Evolutionary conservation across 176 grass and related monocot species (phyloP).

Genomic region (Cenchrus americanus): DNA sequence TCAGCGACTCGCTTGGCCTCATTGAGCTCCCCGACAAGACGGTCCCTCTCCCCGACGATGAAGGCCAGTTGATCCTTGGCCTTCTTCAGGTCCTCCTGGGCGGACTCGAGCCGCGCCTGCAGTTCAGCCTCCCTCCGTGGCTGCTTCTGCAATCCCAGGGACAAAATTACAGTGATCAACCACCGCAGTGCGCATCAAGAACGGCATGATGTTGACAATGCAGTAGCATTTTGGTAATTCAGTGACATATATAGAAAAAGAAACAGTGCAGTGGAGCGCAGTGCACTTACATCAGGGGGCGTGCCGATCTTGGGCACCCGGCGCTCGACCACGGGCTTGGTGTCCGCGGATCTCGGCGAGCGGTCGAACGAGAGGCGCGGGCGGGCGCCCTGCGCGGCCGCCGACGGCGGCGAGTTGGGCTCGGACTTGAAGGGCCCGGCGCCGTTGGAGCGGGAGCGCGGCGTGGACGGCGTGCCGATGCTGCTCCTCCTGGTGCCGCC

Average conservation of each 20-base stretch:
- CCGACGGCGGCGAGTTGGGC: slow-evolving; percentile 65
- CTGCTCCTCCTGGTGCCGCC: slow-evolving; percentile 46
- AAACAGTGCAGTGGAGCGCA: background rate
- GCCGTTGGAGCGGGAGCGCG: slow-evolving; percentile 56
- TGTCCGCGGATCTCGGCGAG: slow-evolving; percentile 77
- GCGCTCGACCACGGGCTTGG: slow-evolving; percentile 72
- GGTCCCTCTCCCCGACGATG: slow-evolving; percentile 68
- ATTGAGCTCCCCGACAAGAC: slow-evolving; percentile 61
- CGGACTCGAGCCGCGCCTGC: slow-evolving; percentile 62
- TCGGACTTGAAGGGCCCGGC: slow-evolving; percentile 65
- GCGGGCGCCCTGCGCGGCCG: slow-evolving; percentile 39
- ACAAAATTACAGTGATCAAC: background rate
- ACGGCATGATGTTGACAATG: background rate
- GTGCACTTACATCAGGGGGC: slow-evolving; percentile 72
- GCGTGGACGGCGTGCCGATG: slow-evolving; percentile 57
- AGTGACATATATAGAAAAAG: background rate
- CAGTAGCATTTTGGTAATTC: background rate
- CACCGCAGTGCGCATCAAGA: slow-evolving; percentile 19
- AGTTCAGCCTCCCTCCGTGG: slow-evolving; percentile 55
- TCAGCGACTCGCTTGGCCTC: slow-evolving; percentile 66
- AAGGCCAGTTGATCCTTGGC: slow-evolving; percentile 74
- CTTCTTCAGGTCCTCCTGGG: slow-evolving; percentile 78
- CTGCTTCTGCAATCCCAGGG: slow-evolving; percentile 64
- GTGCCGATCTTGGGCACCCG: slow-evolving; percentile 74
- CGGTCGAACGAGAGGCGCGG: slow-evolving; percentile 90